phyloP scores from a whole-genome alignment of 2,329 filamentous ascomycete genomes.

The Aaosphaeria pasadenensis region DNA sequence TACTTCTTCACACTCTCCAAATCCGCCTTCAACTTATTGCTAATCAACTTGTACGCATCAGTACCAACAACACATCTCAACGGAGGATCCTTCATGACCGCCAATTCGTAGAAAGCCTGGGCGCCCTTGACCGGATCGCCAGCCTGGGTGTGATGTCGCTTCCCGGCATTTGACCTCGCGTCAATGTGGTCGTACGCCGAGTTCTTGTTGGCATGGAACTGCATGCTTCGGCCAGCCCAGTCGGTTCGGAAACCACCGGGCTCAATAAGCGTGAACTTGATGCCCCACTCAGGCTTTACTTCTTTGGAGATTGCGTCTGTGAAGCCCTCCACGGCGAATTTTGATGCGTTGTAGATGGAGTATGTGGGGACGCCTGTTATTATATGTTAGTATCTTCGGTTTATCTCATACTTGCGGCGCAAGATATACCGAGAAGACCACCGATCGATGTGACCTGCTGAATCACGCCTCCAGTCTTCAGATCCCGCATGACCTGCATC shows the following conservation, averaged over 20 bases:
- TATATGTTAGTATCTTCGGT: not conserved
- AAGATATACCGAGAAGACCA: constrained; percentile 16
- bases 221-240: constrained; percentile 47
- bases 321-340: constrained; percentile 50
- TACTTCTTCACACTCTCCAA: constrained; percentile 49
- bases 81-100: constrained; percentile 51
- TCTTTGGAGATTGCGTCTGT: constrained; percentile 44
- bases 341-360: constrained; percentile 40
- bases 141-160: constrained; percentile 43
- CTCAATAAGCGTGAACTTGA: constrained; percentile 46
- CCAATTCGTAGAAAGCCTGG: constrained; percentile 54
- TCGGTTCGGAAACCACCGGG: constrained; percentile 48
- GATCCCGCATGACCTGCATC: constrained; percentile 39
- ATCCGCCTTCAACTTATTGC: constrained; percentile 50
- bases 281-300: constrained; percentile 47
- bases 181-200: constrained; percentile 50
- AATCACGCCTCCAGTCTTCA: constrained; percentile 22
- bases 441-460: constrained; percentile 13
- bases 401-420: not conserved
- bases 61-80: constrained; percentile 53
- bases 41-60: constrained; percentile 51
- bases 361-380: constrained; percentile 26
- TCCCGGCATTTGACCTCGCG: constrained; percentile 39
- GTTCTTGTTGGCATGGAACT: constrained; percentile 42
- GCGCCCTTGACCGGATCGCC: constrained; percentile 53